These are phyloP conservation scores for Pichia cephalocereana DNA, from an alignment of 805 yeast genomes.

Conservation along the genomic window DNA sequence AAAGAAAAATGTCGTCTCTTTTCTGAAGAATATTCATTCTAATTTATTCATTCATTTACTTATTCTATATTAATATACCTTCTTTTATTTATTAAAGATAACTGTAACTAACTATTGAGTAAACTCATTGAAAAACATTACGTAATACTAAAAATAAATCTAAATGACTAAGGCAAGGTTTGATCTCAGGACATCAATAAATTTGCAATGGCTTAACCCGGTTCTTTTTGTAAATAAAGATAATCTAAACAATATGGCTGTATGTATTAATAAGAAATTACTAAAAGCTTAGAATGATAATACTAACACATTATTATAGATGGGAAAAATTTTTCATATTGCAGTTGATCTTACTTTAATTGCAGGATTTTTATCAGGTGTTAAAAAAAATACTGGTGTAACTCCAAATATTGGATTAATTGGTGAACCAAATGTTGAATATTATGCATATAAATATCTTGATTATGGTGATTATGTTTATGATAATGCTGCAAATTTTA, in stretches of 20 bases:
- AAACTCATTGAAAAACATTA: no score
- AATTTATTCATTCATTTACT: not conserved
- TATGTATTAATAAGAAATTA: not conserved
- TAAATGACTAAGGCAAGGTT: no score
- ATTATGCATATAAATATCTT: conserved; percentile 57
- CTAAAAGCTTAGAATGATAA: no score
- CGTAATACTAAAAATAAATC: no score
- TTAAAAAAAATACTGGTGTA: conserved; percentile 64
- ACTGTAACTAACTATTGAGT: no score
- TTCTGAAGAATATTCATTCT: conserved; percentile 36
- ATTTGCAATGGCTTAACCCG: no score
- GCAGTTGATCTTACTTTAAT: conserved; percentile 52
- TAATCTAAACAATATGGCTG: not conserved
- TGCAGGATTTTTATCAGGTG: conserved; percentile 64
- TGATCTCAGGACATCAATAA: no score
- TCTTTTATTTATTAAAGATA: no score
- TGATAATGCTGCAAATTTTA: conserved; percentile 60
- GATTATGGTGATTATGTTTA: conserved; percentile 78
- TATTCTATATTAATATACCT: no score
- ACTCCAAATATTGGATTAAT: conserved; percentile 44
- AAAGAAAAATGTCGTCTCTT: conserved; percentile 29
- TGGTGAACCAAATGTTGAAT: conserved; percentile 37
- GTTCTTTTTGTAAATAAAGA: no score
- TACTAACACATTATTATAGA: conserved; percentile 6
- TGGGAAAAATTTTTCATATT: conserved; percentile 44